Percentiles rank a stretch among this genome's conserved stretches.
phyloP scores from a whole-genome alignment of 495 filamentous ascomycete species.

The Tirmania nivea region DNA sequence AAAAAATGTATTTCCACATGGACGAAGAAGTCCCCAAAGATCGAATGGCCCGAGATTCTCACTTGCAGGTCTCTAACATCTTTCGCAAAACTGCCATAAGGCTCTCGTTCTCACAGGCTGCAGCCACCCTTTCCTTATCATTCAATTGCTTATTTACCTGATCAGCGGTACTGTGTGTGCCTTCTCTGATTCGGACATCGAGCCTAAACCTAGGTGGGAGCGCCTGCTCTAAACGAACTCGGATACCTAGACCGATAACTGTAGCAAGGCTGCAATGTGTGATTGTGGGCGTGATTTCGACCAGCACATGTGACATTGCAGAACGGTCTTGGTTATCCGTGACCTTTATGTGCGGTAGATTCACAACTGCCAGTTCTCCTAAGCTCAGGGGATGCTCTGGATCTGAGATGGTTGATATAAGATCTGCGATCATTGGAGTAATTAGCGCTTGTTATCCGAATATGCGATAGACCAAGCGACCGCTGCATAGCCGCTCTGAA shows the following conservation, averaged over 20 bases:
- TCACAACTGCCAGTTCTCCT: slow-evolving; percentile 79
- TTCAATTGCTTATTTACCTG: slow-evolving; percentile 89
- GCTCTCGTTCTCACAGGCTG: slow-evolving; percentile 81
- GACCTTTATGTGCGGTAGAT: slow-evolving; percentile 74
- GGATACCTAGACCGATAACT: slow-evolving; percentile 83
- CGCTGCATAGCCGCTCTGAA: neutral
- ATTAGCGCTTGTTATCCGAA: neutral
- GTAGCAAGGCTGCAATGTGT: slow-evolving; percentile 92
- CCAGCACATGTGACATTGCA: slow-evolving; percentile 32
- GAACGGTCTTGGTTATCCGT: slow-evolving; percentile 33
- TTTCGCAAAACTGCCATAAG: slow-evolving; percentile 71
- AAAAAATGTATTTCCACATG: no score
- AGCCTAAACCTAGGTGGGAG: slow-evolving; percentile 82
- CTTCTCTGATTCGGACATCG: slow-evolving; percentile 85
- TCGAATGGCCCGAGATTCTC: no score
- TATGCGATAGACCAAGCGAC: no score
- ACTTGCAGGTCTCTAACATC: slow-evolving; percentile 67
- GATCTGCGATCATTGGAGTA: slow-evolving; percentile 34
- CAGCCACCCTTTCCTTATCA: slow-evolving; percentile 91
- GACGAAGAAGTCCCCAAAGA: no score
- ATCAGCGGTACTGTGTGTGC: slow-evolving; percentile 81
- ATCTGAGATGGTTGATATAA: slow-evolving; percentile 82
- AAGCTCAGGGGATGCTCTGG: slow-evolving; percentile 89
- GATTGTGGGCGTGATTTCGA: slow-evolving; percentile 85
- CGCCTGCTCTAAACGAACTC: slow-evolving; percentile 72